Evolutionary conservation across 495 filamentous ascomycete species (phyloP), one percentile per base, ranked within the genome.

Genomic region (Massariosphaeria phaeospora): DNA sequence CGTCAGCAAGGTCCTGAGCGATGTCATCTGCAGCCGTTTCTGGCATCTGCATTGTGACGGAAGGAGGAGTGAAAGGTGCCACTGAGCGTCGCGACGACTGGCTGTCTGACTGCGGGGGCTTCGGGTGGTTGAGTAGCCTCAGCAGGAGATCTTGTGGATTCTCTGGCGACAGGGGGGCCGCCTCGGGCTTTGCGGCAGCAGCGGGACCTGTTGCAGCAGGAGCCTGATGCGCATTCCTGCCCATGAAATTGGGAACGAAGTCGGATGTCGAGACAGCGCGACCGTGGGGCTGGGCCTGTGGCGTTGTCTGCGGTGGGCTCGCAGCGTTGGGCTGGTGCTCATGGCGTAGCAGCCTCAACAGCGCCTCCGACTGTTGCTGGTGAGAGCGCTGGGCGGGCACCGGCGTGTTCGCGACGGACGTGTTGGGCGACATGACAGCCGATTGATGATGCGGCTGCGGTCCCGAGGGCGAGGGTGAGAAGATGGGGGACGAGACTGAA

Each of bases 281-380:
- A 47, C 70, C 75, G 26, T 67, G 59, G 6, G 39, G 46, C 15
- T 13, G 31, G 25, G 35, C 20, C 12, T 17, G 30, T 11, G 51
- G 34, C 8, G 40, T 23, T 12, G 38, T 40, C 11, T 48, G 45
- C 23, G 55, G 48, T 15, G 54, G 43, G 36, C 52, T 50, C 9
- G 33, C 44, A 30, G 62, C 27, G 1, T 69, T 45, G 21, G 25
- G 21, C 35, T 52, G 54, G 21, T 52, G 42, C 61, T 80, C 88
- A 71, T 90, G 96, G 71, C 89, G 89, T 43, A 98, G 78, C 34
- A 98, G 78, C 63, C 85, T 93, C 65, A 98, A 76, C 58, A 98
- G 72, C 64, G 84, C 88, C 39, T 70, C 81, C 46, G 76, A 83
- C 72, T 74, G 81, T 33, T 36, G 42, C 13, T 26, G 31, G 34